A percentile compares a stretch with the other conserved stretches of the same genome.
phyloP scores from a whole-genome alignment of 2,329 filamentous ascomycete genomes.

The Amauroascus verrucosus region DNA sequence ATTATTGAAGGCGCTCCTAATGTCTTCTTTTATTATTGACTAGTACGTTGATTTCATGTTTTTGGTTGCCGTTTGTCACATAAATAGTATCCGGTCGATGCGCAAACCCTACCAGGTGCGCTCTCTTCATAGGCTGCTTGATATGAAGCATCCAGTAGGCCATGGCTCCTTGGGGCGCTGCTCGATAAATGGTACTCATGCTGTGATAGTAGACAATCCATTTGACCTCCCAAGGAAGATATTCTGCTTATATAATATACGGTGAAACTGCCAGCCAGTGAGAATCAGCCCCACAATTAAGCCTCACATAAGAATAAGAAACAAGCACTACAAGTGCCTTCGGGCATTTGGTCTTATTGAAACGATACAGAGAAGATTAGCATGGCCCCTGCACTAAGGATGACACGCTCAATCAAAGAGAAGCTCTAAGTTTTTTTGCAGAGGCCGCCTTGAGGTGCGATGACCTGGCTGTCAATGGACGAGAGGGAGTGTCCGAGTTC shows the following conservation, averaged over 20 bases:
- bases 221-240: too few species aligned
- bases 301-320: too few species aligned
- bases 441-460: constrained; percentile 12
- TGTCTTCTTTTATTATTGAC: not conserved
- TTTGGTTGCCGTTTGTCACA: not conserved
- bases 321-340: constrained; percentile 25
- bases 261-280: too few species aligned
- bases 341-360: constrained; percentile 52
- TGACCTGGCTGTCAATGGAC: not conserved
- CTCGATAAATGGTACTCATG: too few species aligned
- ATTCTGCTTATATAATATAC: too few species aligned
- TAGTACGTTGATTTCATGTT: not conserved
- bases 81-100: not conserved
- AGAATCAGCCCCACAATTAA: too few species aligned
- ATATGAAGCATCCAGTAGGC: not conserved
- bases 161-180: too few species aligned
- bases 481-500: not conserved
- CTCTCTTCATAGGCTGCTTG: not conserved
- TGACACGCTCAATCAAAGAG: constrained; percentile 82
- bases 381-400: constrained; percentile 85
- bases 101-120: too few species aligned
- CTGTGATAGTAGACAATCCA: too few species aligned
- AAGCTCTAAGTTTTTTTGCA: constrained; percentile 58
- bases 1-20: not conserved
- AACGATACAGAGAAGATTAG: constrained; percentile 70